These are phyloP conservation scores for Hyphodiscus hymeniophilus DNA, from an alignment of 495 filamentous ascomycete species.

Conservation along the genomic window DNA sequence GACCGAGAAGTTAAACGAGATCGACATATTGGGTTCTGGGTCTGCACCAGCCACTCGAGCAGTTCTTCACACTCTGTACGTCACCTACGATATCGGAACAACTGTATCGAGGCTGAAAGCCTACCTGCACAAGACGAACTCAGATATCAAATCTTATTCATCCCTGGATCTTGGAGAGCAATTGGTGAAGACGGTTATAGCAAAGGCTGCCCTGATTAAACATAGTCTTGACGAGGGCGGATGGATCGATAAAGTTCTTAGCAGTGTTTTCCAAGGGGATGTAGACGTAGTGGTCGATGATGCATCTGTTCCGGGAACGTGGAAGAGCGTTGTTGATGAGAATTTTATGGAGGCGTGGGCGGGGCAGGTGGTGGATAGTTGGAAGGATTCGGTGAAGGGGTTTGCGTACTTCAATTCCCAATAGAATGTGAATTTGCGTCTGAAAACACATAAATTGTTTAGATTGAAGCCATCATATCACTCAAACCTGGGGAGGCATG, in stretches of 20 bases:
- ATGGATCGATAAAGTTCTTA: slow-evolving; percentile 22
- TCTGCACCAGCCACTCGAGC: slow-evolving; percentile 8
- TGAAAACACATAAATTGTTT: too few relatives aligned
- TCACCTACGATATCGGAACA: slow-evolving; percentile 12
- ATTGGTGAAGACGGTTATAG: slow-evolving; percentile 6
- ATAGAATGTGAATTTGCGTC: too few relatives aligned
- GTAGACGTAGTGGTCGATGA: background rate
- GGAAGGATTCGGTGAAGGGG: slow-evolving; percentile 34
- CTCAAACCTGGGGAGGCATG: too few relatives aligned
- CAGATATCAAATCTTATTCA: background rate
- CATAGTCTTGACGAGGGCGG: slow-evolving; percentile 21
- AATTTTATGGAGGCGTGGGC: slow-evolving; percentile 33
- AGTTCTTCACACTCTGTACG: slow-evolving; percentile 17
- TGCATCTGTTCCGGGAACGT: background rate
- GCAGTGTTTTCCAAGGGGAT: slow-evolving; percentile 1
- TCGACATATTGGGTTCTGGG: background rate
- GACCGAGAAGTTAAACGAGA: background rate
- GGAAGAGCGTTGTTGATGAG: slow-evolving; percentile 14
- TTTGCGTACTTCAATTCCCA: slow-evolving; percentile 17
- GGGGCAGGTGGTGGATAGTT: slow-evolving; percentile 32
- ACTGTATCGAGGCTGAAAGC: slow-evolving; percentile 1
- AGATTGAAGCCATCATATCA: too few relatives aligned
- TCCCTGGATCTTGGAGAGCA: background rate
- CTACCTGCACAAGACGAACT: slow-evolving; percentile 2
- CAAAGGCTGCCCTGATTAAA: slow-evolving; percentile 14